Evolutionary conservation across 1,284 basidiomycete species (phyloP).

Genomic region (Trametes polyzona): DNA sequence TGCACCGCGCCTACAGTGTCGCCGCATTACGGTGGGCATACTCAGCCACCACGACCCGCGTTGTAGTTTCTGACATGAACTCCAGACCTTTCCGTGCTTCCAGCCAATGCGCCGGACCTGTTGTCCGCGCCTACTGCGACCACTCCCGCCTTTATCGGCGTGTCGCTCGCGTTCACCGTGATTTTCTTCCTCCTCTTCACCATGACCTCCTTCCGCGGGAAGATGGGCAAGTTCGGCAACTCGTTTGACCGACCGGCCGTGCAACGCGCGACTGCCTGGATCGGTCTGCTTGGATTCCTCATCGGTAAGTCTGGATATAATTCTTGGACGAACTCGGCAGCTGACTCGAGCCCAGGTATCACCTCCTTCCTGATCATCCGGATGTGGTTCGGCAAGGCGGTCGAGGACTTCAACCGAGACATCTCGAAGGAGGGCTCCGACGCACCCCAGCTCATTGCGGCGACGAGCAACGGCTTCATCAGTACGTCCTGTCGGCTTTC

Average conservation of each 20-base stretch:
- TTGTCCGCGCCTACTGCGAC: constrained; percentile 64
- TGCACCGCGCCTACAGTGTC: constrained; percentile 61
- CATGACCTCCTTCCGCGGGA: constrained; percentile 66
- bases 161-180: constrained; percentile 61
- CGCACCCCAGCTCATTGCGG: constrained; percentile 64
- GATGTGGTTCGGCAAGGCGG: constrained; percentile 82
- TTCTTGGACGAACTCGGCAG: neutral
- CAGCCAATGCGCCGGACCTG: constrained; percentile 56
- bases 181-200: constrained; percentile 72
- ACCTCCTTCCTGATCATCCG: constrained; percentile 71
- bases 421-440: constrained; percentile 54
- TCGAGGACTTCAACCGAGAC: constrained; percentile 73
- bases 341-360: constrained; percentile 49
- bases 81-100: constrained; percentile 66
- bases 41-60: no score
- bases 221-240: constrained; percentile 58
- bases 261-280: constrained; percentile 68
- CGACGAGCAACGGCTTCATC: constrained; percentile 73
- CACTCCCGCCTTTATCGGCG: constrained; percentile 66
- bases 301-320: constrained; percentile 51
- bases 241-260: constrained; percentile 60
- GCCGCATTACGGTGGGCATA: constrained; percentile 62
- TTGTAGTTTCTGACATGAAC: neutral
- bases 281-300: constrained; percentile 74
- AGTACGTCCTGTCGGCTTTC: constrained; percentile 50